Evolutionary conservation across 1,139 yeast genomes (phyloP).

Genomic region (Suhomyces panamericanus): DNA sequence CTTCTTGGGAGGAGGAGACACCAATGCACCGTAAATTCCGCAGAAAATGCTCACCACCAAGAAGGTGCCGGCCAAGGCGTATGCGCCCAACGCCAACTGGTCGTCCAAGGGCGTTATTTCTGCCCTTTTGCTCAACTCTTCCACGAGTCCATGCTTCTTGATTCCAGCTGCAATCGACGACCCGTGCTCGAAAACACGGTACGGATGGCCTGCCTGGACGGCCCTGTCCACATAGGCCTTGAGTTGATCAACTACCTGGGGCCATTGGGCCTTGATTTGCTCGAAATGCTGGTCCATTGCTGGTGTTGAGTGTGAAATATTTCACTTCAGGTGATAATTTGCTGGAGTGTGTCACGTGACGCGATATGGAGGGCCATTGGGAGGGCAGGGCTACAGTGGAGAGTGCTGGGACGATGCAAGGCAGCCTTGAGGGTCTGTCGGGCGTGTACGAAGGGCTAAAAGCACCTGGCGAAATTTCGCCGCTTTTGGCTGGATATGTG

Average conservation of each 20-base stretch:
- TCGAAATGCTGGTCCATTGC: slow-evolving; percentile 9
- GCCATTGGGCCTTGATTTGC: slow-evolving; percentile 10
- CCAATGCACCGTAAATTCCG: slow-evolving; percentile 1
- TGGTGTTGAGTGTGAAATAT: not conserved
- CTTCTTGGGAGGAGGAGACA: slow-evolving; percentile 16
- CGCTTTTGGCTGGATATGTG: too few species aligned
- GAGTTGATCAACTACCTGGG: slow-evolving; percentile 8
- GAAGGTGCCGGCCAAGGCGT: slow-evolving; percentile 5
- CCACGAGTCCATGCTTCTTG: slow-evolving; percentile 7
- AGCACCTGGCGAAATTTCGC: too few species aligned
- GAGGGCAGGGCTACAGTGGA: too few species aligned
- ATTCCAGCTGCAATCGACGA: slow-evolving; percentile 4
- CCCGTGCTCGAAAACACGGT: slow-evolving; percentile 7
- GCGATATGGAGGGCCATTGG: too few species aligned
- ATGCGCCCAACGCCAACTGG: slow-evolving; percentile 10
- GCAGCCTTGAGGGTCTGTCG: too few species aligned
- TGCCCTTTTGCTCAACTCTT: slow-evolving; percentile 7
- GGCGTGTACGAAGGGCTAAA: too few species aligned
- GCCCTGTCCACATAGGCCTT: slow-evolving; percentile 6
- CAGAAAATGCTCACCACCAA: slow-evolving; percentile 5
- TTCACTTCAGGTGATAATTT: not conserved
- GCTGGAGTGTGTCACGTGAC: too few species aligned
- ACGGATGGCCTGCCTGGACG: slow-evolving; percentile 6
- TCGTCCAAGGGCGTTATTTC: slow-evolving; percentile 8
- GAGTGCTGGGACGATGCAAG: too few species aligned